phyloP scores from a whole-genome alignment of 116 monocot species.

The Cymodocea nodosa region DNA sequence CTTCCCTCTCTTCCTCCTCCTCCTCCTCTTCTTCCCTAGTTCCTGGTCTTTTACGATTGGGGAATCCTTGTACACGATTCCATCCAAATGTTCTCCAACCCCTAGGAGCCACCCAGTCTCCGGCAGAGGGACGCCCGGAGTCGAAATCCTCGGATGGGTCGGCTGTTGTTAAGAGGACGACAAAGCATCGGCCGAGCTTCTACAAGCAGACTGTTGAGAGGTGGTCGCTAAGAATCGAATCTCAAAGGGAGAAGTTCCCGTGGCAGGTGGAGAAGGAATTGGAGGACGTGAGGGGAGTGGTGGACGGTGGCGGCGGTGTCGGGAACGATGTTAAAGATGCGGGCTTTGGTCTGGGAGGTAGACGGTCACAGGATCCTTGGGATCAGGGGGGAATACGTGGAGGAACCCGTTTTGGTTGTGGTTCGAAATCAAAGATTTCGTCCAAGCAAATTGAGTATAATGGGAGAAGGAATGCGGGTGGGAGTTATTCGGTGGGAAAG shows the following conservation, averaged over 20 bases:
- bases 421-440: too few species aligned
- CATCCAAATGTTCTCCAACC: background rate
- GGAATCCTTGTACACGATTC: slow-evolving; percentile 2
- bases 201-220: slow-evolving; percentile 42
- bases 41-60: background rate
- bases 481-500: background rate
- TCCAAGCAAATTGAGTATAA: background rate
- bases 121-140: slow-evolving; percentile 1
- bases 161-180: slow-evolving; percentile 27
- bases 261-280: slow-evolving; percentile 42
- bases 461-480: background rate
- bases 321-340: background rate
- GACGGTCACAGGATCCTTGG: slow-evolving; percentile 18
- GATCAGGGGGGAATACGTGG: slow-evolving; percentile 15
- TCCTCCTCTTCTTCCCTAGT: slow-evolving; percentile 8
- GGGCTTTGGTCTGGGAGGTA: slow-evolving; percentile 1
- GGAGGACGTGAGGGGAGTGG: background rate
- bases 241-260: slow-evolving; percentile 48
- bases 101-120: background rate
- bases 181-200: slow-evolving; percentile 52
- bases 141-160: background rate
- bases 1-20: background rate
- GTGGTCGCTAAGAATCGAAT: slow-evolving; percentile 55
- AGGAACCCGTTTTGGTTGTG: slow-evolving; percentile 1
- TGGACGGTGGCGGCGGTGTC: background rate